Conservation (phyloP, 2,329 filamentous ascomycete species). For the Magnaporthales sp. region DNA sequence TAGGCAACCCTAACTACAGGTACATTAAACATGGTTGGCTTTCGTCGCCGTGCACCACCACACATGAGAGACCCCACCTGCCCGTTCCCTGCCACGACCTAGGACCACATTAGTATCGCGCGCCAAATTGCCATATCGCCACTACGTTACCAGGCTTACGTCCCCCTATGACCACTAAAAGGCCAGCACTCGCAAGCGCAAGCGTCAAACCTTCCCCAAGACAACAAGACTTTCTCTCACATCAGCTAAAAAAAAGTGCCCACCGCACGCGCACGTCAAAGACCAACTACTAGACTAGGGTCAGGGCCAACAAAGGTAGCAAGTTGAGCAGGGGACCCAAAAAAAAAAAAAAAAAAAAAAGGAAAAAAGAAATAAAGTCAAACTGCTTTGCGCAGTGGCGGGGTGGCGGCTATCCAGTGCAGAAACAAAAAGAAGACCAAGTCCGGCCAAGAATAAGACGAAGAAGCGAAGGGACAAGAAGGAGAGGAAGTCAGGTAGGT, state of each 20-base stretch:
- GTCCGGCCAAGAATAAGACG: not conserved
- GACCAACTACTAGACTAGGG: not conserved
- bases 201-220: not conserved
- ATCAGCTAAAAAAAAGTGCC: not conserved
- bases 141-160: not conserved
- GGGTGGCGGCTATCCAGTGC: not conserved
- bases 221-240: not conserved
- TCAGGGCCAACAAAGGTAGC: not conserved
- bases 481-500: not conserved
- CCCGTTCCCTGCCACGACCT: not conserved
- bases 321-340: not conserved
- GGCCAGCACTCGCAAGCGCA: not conserved
- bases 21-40: not conserved
- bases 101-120: not conserved
- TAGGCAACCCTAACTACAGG: not conserved
- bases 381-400: not conserved
- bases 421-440: not conserved
- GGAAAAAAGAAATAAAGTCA: not conserved
- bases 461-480: not conserved
- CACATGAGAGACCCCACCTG: not conserved
- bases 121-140: not conserved
- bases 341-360: not conserved
- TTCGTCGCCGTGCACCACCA: not conserved
- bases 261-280: not conserved
- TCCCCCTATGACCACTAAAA: not conserved